Conservation (phyloP, 805 yeast genomes). For the Priceomyces carsonii region DNA sequence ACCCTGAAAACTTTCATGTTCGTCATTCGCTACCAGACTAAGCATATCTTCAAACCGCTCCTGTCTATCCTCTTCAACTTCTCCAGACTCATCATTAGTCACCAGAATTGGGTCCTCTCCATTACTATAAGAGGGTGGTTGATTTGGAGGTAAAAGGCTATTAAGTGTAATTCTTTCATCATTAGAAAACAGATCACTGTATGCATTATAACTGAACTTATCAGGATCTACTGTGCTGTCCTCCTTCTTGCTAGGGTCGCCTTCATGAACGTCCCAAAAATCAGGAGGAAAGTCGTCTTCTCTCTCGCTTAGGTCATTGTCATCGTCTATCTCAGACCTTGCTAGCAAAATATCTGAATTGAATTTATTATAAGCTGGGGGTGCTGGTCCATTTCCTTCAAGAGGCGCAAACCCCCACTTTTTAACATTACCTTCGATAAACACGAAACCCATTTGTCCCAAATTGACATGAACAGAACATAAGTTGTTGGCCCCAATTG, state of each 20-base stretch:
- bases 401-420: conserved; percentile 95
- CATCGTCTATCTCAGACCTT: conserved; percentile 55
- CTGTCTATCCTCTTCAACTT: too few relatives aligned
- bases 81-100: too few relatives aligned
- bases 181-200: conserved; percentile 36
- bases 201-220: conserved; percentile 39
- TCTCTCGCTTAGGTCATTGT: conserved; percentile 43
- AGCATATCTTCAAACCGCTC: too few relatives aligned
- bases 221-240: conserved; percentile 21
- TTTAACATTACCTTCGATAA: conserved; percentile 88
- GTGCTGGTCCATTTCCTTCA: conserved; percentile 86
- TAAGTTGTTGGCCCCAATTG: conserved; percentile 79
- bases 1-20: too few relatives aligned
- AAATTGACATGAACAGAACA: conserved; percentile 85
- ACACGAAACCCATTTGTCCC: conserved; percentile 89
- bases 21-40: too few relatives aligned
- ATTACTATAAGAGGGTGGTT: conserved; percentile 40
- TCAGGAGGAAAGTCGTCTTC: conserved; percentile 58
- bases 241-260: conserved; percentile 10
- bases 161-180: conserved; percentile 45
- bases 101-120: too few relatives aligned
- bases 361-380: conserved; percentile 87
- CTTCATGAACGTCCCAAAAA: conserved; percentile 45
- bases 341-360: conserved; percentile 78
- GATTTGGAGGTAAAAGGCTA: conserved; percentile 32